Evolutionary conservation across 495 filamentous ascomycete species (phyloP), one percentile per base, ranked within the genome.

Genomic region (Aspergillus baeticus): DNA sequence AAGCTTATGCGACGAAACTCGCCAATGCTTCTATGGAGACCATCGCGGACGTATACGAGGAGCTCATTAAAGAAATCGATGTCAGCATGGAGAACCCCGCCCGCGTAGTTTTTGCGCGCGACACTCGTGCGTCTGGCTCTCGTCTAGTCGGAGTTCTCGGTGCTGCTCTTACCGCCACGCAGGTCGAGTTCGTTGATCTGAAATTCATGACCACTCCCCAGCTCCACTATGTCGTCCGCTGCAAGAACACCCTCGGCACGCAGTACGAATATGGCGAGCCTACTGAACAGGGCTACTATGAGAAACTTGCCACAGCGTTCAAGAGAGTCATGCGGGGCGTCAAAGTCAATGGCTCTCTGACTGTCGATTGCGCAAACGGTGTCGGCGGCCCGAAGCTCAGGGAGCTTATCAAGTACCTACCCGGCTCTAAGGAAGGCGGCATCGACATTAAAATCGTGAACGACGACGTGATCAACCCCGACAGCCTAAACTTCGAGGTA

Each of bases 311-410:
- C 22, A 75, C 77, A 34, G 89, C 94, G 11, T 96, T 96, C 69
- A 85, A 86, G 68, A 81, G 80, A 59, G 90, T 92, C 35, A 87
- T 96, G 77, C 80, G 84, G 60, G 83, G 87, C 48, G 84, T 86
- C 60, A 91, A 85, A 64, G 72, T 88, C 51, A 76, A 77, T 49
- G 91, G 91, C 6, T 67, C 77, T 29, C 73, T 98, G 58, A 90
- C 85, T 8, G 92, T 98, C 4, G 94, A 98, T 69, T 96, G 94
- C 65, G 94, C 94, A 51, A 98, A 98, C 65, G 94, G 94, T 65
- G 90, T 98, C 58, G 94, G 94, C 54, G 94, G 92, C 1, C 93
- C 92, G 22, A 96, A 97, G 77, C 77, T 98, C 57, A 78, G 77
- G 52, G 89, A 95, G 68, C 81, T 98, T 42, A 80, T 96, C 59